Base-by-base conservation (phyloP, 768 basidiomycete species). In the Leucosporidium yakuticum region DNA sequence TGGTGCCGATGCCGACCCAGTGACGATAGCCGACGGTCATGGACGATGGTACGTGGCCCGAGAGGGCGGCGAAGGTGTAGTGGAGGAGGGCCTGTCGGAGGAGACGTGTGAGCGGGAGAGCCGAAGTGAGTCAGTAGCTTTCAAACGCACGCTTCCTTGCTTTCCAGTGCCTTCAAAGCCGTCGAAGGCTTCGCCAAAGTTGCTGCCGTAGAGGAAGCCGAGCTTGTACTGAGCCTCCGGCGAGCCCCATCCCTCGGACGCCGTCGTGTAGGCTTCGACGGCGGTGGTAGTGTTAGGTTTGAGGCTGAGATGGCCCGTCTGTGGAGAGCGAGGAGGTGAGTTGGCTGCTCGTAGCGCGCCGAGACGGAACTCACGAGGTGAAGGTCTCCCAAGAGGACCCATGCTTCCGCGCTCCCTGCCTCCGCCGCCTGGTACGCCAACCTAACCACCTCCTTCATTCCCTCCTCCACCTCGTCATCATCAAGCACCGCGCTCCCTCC, bases 11-110 rank as follows among this genome's bases (percentile, higher is more conserved):
- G 1, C 96, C 96, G 49, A 89, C 87, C 94, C 93, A 98, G 76
- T 94, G 87, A 32, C 93, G 85, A 78, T 95, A 98, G 0, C 87
- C 96, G 39, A 98, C 82, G 2, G 91, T 86, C 90, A 95, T 93
- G 77, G 93, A 87, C 0, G 95, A 89, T 8, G 89, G 88, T 73
- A 87, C 86, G 79, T 93, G 85, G 0, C 88, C 90, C 2, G 88
- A 88, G 60, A 93, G 86, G 1, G 91, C 93, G 5, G 94, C 87
- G 74, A 98, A 98, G 0, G 94, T 96, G 77, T 93, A 92, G 75
- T 95, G 89, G 0, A 98, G 82, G 69, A 95, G 86, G 0, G 94
- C 92, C 78, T 87, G 86, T 20, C 20, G 49, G 31, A 8, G 17
- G 39, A 25, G 12, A 34, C 8, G n/a, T 34, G 23, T 20, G 6